phyloP scores from a whole-genome alignment of 441 rosid species.

The Bocquillonia castaneifolia region DNA sequence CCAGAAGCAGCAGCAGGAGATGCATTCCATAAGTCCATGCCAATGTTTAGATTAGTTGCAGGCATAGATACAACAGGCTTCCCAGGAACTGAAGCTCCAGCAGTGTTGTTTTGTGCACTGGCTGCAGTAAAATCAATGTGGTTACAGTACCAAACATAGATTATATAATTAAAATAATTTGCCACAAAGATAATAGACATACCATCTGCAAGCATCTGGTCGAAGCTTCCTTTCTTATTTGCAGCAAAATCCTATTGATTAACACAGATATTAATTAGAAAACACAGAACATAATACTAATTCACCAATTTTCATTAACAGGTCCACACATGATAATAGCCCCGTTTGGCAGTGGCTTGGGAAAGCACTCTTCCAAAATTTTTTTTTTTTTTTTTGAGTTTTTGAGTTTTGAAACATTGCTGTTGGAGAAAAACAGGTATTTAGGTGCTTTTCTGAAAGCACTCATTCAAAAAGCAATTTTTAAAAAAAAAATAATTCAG shows the following conservation, averaged over 20 bases:
- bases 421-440: no score
- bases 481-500: no score
- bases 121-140: slow-evolving; percentile 37
- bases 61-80: slow-evolving; percentile 57
- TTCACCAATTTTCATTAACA: not conserved
- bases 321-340: not conserved
- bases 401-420: no score
- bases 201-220: slow-evolving; percentile 92
- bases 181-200: slow-evolving; percentile 12
- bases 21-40: slow-evolving; percentile 77
- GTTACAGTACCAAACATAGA: slow-evolving; percentile 13
- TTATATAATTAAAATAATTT: not conserved
- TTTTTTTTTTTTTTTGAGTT: no score
- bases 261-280: slow-evolving; percentile 3
- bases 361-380: no score
- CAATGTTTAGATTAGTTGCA: slow-evolving; percentile 77
- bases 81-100: slow-evolving; percentile 50
- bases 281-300: not conserved
- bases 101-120: slow-evolving; percentile 52
- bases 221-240: slow-evolving; percentile 62
- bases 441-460: no score
- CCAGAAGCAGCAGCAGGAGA: slow-evolving; percentile 54
- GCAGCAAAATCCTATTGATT: slow-evolving; percentile 48
- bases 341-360: no score
- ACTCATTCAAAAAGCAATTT: no score